A percentile compares a stretch with the other conserved stretches of the same genome.
Evolutionary conservation across 148 eudicot genomes (phyloP).

Genomic region (Heliosperma pusillum): DNA sequence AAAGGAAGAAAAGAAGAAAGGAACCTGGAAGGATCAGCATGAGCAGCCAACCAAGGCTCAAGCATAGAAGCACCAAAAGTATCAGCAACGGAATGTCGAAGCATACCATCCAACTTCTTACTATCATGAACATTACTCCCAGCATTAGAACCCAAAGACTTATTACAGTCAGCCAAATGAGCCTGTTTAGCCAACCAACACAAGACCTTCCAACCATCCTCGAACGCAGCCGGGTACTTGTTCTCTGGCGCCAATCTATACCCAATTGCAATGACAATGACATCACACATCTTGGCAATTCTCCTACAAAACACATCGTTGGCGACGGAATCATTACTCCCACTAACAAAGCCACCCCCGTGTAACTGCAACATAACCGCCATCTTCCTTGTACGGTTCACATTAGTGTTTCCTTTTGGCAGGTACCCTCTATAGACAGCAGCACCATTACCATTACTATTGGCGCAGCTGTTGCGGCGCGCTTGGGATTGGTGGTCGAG

Average conservation of each 20-base stretch:
- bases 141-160: slow-evolving; percentile 42
- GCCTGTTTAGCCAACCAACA: slow-evolving; percentile 91
- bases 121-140: slow-evolving; percentile 35
- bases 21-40: slow-evolving; percentile 87
- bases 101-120: slow-evolving; percentile 62
- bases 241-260: slow-evolving; percentile 92
- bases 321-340: slow-evolving; percentile 80
- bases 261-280: slow-evolving; percentile 78
- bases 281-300: slow-evolving; percentile 79
- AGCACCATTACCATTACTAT: neutral
- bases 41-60: slow-evolving; percentile 99
- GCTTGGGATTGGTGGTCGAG: neutral
- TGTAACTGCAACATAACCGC: slow-evolving; percentile 94
- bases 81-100: slow-evolving; percentile 56
- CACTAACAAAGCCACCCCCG: slow-evolving; percentile 94
- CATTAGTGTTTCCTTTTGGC: slow-evolving; percentile 5
- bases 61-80: slow-evolving; percentile 89
- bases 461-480: neutral
- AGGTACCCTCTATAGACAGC: slow-evolving; percentile 3
- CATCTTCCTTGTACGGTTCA: slow-evolving; percentile 44
- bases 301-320: slow-evolving; percentile 84
- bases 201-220: slow-evolving; percentile 87
- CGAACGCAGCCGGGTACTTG: slow-evolving; percentile 84
- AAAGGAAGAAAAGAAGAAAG: neutral
- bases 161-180: slow-evolving; percentile 85